A percentile compares a stretch with the other conserved stretches of the same genome.
Conservation (phyloP, 176 grass and related monocot species). For the Sorghum bicolor region Sorghum_bicolor_NCBIv3 NC_012873.2:4159501-4160000, state of each 20-base stretch:
- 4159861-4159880: constrained; percentile 47
- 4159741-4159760: background rate
- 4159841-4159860: background rate
- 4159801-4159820: background rate
- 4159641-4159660: background rate
- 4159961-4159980: constrained; percentile 64
- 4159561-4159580: constrained; percentile 15
- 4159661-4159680: background rate
- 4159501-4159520: background rate
- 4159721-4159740: background rate
- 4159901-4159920: constrained; percentile 33
- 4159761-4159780: background rate
- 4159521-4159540: background rate
- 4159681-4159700: background rate
- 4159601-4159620: background rate
- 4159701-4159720: background rate
- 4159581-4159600: constrained; percentile 5
- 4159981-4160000: constrained; percentile 51
- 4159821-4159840: background rate
- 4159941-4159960: constrained; percentile 52
- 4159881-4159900: constrained; percentile 66
- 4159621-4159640: constrained; percentile 1
- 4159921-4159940: constrained; percentile 77
- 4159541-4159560: constrained; percentile 5
- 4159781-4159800: background rate